Evolutionary conservation across 495 filamentous ascomycete species (phyloP).

Genomic region (Lasiosphaeria ovina): DNA sequence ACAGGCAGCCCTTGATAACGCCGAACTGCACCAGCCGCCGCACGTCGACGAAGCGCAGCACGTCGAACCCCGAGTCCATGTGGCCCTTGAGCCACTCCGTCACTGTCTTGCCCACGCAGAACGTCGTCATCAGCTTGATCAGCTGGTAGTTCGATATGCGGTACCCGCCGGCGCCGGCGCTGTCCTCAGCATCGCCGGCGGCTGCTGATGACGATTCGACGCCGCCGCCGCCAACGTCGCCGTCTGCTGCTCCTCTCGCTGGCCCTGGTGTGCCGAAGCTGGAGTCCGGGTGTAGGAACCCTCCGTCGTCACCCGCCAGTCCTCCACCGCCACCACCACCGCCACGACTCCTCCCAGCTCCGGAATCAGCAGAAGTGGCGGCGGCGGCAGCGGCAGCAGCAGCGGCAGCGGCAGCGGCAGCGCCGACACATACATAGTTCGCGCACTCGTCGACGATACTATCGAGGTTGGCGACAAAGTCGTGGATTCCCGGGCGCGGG

Average conservation of each 20-base stretch:
- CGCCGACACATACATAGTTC: constrained; percentile 63
- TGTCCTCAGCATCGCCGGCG: not conserved
- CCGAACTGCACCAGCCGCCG: constrained; percentile 92
- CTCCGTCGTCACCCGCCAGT: not conserved
- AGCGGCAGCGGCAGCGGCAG: not conserved
- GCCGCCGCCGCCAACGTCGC: not conserved
- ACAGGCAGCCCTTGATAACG: constrained; percentile 92
- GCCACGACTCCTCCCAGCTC: not conserved
- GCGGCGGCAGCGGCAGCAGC: not conserved
- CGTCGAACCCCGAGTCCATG: constrained; percentile 51
- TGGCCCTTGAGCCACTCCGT: constrained; percentile 78
- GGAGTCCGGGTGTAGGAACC: not conserved
- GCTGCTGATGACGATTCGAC: constrained; percentile 1
- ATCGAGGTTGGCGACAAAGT: constrained; percentile 65
- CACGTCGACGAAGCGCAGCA: constrained; percentile 74
- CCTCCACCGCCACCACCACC: not conserved
- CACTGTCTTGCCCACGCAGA: constrained; percentile 74
- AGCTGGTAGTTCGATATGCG: constrained; percentile 51
- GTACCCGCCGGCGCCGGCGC: constrained; percentile 21
- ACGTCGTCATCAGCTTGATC: constrained; percentile 71
- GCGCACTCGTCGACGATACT: constrained; percentile 81
- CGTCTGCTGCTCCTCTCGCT: constrained; percentile 7
- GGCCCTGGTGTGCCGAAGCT: not conserved
- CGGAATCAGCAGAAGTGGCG: not conserved
- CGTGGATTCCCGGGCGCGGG: constrained; percentile 68